Evolutionary conservation across 2,329 filamentous ascomycete species (phyloP), one percentile per base, ranked within the genome.

Genomic region (Tolypocladium endophyticum): DNA sequence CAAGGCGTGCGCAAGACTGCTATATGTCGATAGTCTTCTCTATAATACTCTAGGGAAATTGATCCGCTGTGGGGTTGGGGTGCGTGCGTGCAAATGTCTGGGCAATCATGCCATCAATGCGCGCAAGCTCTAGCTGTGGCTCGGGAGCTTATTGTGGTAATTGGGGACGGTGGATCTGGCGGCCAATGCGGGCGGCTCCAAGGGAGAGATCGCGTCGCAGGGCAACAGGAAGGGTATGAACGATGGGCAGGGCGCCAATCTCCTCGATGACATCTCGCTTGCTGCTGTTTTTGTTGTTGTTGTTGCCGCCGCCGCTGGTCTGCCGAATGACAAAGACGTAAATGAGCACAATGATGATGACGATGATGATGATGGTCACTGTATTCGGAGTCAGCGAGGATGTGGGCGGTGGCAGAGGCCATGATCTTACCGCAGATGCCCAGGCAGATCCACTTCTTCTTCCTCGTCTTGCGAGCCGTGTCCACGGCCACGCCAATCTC

Each of bases 401-500:
- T 55, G n/a, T 43, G 23, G 2, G 0, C 20, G 4, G 20, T 28
- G 14, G 36, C 7, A 23, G 18, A n/a, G 12, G 45, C 6, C 18
- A 30, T 16, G 38, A 25, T 69, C 82, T 66, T 78, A 85, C 82
- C 77, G 67, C 81, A 77, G 69, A 97, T 90, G 68, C 87, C 86
- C 66, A 96, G 77, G 80, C 92, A 96, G 72, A 89, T 92, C 92
- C 92, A 97, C 88, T 97, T 97, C 91, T 95, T 96, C 78, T 86
- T 90, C 66, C 90, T 83, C 57, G 88, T 90, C 67, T 85, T 84
- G 72, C 88, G 82, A 11, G 93, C 93, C 66, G 90, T 96, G 62
- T 82, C 81, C 63, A 96, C 89, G 16, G 92, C 92, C n/a, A 83
- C 83, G 45, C 82, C 86, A 61, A 97, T 89, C 73, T 97, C 86